Conservation (phyloP, 768 basidiomycete species). For the Cyclocybe aegerita region DNA sequence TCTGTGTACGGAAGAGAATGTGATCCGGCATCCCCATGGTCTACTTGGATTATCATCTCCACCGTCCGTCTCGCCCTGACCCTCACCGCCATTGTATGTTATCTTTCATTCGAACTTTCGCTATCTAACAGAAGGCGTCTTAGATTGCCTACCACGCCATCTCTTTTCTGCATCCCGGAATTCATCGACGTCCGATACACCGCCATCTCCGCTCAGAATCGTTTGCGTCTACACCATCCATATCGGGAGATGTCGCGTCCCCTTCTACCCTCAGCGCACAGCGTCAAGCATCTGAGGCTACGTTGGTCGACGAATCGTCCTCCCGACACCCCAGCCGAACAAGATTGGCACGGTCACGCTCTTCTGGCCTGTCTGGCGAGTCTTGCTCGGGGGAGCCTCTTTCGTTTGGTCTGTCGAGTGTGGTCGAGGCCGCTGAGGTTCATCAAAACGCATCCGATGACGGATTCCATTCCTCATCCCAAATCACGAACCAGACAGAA, state of each 20-base stretch:
- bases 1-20: slow-evolving; percentile 29
- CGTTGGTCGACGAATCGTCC: slow-evolving; percentile 10
- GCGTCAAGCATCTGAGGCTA: slow-evolving; percentile 19
- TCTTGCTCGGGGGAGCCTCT: slow-evolving; percentile 12
- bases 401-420: slow-evolving; percentile 5
- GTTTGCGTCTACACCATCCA: slow-evolving; percentile 4
- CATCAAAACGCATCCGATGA: slow-evolving; percentile 45
- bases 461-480: slow-evolving; percentile 48
- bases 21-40: slow-evolving; percentile 39
- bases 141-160: slow-evolving; percentile 18
- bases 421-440: slow-evolving; percentile 24
- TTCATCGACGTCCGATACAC: slow-evolving; percentile 13
- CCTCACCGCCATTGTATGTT: slow-evolving; percentile 51
- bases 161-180: slow-evolving; percentile 11
- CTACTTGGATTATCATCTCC: slow-evolving; percentile 54
- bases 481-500: slow-evolving; percentile 54
- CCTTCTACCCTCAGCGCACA: slow-evolving; percentile 8
- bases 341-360: slow-evolving; percentile 19
- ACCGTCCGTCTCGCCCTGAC: slow-evolving; percentile 56
- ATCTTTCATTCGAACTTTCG: too few relatives aligned
- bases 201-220: slow-evolving; percentile 19
- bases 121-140: neutral
- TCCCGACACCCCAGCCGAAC: slow-evolving; percentile 16
- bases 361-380: slow-evolving; percentile 22
- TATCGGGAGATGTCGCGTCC: neutral